Conservation (phyloP, 2,329 filamentous ascomycete genomes). For the Tympanopsis confertula region DNA sequence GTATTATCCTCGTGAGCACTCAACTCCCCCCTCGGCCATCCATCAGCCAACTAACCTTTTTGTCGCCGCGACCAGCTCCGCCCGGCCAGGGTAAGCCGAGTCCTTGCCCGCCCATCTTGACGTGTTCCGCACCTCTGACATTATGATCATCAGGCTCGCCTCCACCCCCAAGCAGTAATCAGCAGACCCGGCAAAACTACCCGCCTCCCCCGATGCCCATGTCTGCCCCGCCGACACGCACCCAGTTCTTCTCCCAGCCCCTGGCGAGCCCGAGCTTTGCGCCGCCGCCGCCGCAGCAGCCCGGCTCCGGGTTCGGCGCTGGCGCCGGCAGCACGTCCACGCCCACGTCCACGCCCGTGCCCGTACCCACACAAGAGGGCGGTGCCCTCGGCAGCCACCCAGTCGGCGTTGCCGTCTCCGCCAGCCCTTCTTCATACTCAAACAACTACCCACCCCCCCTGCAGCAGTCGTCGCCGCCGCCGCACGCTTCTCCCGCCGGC, state of each 20-base stretch:
- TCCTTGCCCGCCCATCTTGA: no score
- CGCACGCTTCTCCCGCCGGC: constrained; percentile 6
- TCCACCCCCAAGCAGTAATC: no score
- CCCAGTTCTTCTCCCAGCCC: background rate
- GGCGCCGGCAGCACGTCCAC: constrained; percentile 4
- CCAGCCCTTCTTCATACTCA: background rate
- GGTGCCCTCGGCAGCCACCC: no score
- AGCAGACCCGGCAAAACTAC: no score
- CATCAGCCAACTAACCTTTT: no score
- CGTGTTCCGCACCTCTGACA: no score
- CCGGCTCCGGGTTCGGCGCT: constrained; percentile 1
- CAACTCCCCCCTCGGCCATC: no score
- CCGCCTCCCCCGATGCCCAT: background rate
- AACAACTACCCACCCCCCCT: constrained; percentile 5
- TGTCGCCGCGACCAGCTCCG: no score
- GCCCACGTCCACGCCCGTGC: background rate
- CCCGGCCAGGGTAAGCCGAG: no score
- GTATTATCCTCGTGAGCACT: no score
- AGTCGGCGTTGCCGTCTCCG: background rate
- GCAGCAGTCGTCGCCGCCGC: constrained; percentile 7
- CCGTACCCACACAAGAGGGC: background rate
- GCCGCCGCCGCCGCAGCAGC: constrained; percentile 2
- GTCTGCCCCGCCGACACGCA: background rate
- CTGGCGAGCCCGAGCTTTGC: background rate
- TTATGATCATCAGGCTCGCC: no score